A percentile compares a stretch with the other conserved stretches of the same genome.
Evolutionary conservation across 208 protist species (phyloP).

Genomic region (Polymyxa betae): DNA sequence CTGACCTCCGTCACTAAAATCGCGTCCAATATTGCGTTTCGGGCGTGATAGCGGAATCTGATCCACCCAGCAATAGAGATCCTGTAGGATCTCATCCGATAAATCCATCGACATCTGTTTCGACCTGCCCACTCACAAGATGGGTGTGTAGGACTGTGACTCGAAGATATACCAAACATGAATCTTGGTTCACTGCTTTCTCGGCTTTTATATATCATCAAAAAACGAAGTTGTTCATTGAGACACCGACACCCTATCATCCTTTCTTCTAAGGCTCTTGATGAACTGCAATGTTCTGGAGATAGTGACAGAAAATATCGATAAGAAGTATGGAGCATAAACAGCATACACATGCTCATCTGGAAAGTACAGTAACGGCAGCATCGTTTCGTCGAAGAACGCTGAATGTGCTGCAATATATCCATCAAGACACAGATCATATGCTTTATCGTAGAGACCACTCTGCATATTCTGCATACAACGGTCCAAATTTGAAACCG

Average conservation of each 20-base stretch:
- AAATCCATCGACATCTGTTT: constrained; percentile 46
- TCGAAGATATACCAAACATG: no score
- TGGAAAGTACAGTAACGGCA: constrained; percentile 49
- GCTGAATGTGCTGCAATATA: constrained; percentile 7
- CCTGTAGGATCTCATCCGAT: constrained; percentile 87
- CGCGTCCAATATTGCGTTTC: constrained; percentile 93
- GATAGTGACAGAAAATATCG: not conserved
- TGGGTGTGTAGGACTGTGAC: no score
- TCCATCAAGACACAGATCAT: constrained; percentile 4
- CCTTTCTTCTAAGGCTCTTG: not conserved
- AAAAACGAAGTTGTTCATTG: no score
- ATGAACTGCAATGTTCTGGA: not conserved
- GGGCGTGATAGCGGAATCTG: constrained; percentile 90
- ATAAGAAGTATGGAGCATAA: constrained; percentile 13
- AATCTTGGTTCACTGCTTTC: no score
- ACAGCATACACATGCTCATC: constrained; percentile 51
- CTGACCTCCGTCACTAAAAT: constrained; percentile 91
- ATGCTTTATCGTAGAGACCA: not conserved
- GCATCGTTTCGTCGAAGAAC: constrained; percentile 43
- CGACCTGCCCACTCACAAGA: no score
- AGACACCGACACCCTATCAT: no score
- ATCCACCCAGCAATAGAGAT: constrained; percentile 95
- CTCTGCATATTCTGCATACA: not conserved
- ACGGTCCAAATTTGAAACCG: no score
- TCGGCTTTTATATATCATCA: no score